A percentile compares a stretch with the other conserved stretches of the same genome.
These are phyloP conservation scores for Fusarium udum DNA, from an alignment of 2,329 filamentous ascomycete genomes.

Conservation along the genomic window DNA sequence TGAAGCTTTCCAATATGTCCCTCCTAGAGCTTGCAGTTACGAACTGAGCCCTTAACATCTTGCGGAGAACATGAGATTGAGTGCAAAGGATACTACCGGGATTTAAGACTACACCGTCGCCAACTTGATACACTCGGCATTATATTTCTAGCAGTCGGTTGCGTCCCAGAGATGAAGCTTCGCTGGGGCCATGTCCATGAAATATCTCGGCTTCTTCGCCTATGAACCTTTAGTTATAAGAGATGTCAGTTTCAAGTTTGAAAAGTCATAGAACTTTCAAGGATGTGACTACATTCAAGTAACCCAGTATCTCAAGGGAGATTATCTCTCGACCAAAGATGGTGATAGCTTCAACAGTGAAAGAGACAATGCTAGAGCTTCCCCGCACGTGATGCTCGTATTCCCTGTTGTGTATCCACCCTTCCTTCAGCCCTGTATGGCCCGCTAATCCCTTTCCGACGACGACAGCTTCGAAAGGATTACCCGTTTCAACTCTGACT, in stretches of 20 bases:
- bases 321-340: background rate
- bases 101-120: too few relatives aligned
- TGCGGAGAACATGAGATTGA: background rate
- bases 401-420: background rate
- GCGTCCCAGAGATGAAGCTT: background rate
- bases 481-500: slow-evolving; percentile 39
- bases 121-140: background rate
- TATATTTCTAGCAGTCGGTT: background rate
- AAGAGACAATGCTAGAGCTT: background rate
- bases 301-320: background rate
- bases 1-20: background rate
- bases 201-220: background rate
- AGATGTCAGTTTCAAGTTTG: background rate
- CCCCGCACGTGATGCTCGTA: slow-evolving; percentile 26
- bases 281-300: background rate
- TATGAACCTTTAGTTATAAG: background rate
- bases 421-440: slow-evolving; percentile 23
- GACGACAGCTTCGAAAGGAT: slow-evolving; percentile 41
- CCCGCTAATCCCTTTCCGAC: slow-evolving; percentile 33
- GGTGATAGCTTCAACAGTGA: background rate
- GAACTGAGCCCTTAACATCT: slow-evolving; percentile 8
- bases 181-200: background rate
- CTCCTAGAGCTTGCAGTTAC: background rate
- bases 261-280: background rate
- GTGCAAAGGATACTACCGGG: background rate